A percentile compares a stretch with the other conserved stretches of the same genome.
Conservation (phyloP, 441 rosid genomes). For the Gossypium laxum region DNA sequence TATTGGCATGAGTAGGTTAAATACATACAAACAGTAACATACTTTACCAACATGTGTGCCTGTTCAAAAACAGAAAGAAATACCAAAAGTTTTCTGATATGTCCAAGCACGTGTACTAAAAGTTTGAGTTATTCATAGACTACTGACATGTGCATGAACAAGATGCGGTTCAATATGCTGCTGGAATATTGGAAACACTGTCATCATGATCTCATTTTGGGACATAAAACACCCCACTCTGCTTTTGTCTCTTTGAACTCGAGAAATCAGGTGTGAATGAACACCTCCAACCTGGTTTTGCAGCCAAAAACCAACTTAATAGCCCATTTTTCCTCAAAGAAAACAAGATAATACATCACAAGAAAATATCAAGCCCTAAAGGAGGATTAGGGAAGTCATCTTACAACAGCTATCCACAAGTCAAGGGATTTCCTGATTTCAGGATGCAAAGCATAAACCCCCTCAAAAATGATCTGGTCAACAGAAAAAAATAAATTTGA, state of each 20-base stretch:
- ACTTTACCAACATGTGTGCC: background rate
- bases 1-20: background rate
- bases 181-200: conserved; percentile 97
- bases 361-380: conserved; percentile 10
- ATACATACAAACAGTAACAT: background rate
- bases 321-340: conserved; percentile 4
- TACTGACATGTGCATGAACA: conserved; percentile 96
- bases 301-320: conserved; percentile 18
- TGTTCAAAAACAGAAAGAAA: background rate
- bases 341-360: conserved; percentile 8
- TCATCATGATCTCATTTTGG: conserved; percentile 97
- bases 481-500: conserved; percentile 8
- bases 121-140: conserved; percentile 15
- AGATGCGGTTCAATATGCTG: conserved; percentile 96
- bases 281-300: conserved; percentile 90
- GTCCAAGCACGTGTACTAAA: background rate
- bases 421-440: conserved; percentile 81
- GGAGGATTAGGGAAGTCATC: conserved; percentile 25
- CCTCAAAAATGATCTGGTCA: conserved; percentile 85
- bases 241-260: conserved; percentile 97
- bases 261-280: conserved; percentile 91
- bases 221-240: conserved; percentile 78
- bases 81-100: background rate
- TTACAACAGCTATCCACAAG: conserved; percentile 98
- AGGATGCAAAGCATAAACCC: conserved; percentile 94